phyloP scores from a whole-genome alignment of 2,329 filamentous ascomycete species.

The Fusarium pseudograminearum region DNA sequence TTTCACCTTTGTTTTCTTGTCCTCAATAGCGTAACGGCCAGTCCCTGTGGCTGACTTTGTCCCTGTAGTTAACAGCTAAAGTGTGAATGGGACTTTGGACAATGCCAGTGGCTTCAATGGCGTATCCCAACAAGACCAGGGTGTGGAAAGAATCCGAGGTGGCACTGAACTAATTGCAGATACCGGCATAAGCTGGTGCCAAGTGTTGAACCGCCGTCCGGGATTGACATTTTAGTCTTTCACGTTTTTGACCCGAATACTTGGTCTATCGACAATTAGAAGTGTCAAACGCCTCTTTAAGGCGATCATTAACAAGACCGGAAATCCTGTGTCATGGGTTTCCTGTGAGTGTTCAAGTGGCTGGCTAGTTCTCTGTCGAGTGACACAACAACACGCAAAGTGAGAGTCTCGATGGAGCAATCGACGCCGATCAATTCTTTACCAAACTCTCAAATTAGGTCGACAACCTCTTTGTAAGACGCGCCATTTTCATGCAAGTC shows the following conservation, averaged over 20 bases:
- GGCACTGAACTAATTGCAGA: not conserved
- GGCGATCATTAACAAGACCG: slow-evolving; percentile 18
- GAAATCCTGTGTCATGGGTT: slow-evolving; percentile 3
- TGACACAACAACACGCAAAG: slow-evolving; percentile 20
- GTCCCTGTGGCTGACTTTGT: slow-evolving; percentile 31
- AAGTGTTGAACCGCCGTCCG: slow-evolving; percentile 16
- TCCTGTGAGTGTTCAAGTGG: slow-evolving; percentile 8
- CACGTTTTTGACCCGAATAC: not conserved
- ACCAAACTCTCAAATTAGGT: not conserved
- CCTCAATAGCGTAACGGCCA: slow-evolving; percentile 20
- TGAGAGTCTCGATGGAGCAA: not conserved
- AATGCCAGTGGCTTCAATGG: slow-evolving; percentile 15
- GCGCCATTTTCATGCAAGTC: not conserved
- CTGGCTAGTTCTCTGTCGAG: slow-evolving; percentile 17
- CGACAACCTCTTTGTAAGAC: not conserved
- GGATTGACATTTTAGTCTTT: slow-evolving; percentile 7
- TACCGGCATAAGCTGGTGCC: slow-evolving; percentile 12
- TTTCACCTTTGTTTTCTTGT: not conserved
- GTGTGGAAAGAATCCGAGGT: not conserved
- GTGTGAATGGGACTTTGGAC: not conserved
- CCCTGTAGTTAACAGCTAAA: slow-evolving; percentile 6
- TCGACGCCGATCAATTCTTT: slow-evolving; percentile 4
- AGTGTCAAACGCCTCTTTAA: slow-evolving; percentile 19
- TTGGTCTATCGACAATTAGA: slow-evolving; percentile 9
- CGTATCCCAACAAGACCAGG: not conserved